Conservation (phyloP, 2,329 filamentous ascomycete genomes). For the Alternaria triticimaculans region DNA sequence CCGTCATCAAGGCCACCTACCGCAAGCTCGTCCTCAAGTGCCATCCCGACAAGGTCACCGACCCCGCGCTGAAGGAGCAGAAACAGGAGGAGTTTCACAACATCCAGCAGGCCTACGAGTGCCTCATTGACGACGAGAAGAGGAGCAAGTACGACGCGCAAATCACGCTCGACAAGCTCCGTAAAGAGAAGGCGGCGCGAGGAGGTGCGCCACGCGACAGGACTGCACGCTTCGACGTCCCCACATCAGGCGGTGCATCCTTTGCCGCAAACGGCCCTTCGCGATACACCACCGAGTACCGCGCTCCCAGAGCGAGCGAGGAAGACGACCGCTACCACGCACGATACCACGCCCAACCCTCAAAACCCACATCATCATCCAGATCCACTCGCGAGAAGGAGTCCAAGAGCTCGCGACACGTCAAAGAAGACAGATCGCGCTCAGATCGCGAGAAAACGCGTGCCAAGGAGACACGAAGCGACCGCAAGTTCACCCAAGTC, state of each 20-base stretch:
- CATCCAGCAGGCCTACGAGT: constrained; percentile 91
- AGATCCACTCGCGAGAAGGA: constrained; percentile 42
- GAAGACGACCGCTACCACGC: constrained; percentile 49
- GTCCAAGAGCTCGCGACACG: constrained; percentile 25
- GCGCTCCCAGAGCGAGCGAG: constrained; percentile 30
- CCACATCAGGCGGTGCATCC: constrained; percentile 36
- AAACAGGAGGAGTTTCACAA: constrained; percentile 90
- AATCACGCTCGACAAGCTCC: constrained; percentile 70
- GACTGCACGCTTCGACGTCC: constrained; percentile 44
- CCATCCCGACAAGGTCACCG: constrained; percentile 89
- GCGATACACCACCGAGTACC: constrained; percentile 44
- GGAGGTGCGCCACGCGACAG: constrained; percentile 34
- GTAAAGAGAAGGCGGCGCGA: constrained; percentile 59
- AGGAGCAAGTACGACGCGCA: constrained; percentile 80
- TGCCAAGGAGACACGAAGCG: constrained; percentile 50
- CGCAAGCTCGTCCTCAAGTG: constrained; percentile 86
- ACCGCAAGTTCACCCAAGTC: constrained; percentile 45
- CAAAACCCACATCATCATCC: constrained; percentile 34
- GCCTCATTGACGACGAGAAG: constrained; percentile 78
- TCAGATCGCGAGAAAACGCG: constrained; percentile 49
- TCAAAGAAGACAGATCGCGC: constrained; percentile 48
- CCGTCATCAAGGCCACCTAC: constrained; percentile 79
- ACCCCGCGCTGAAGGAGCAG: constrained; percentile 74
- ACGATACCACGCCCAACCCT: constrained; percentile 45
- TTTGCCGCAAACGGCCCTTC: constrained; percentile 22